Conservation (phyloP, 2,329 filamentous ascomycete species). For the Colletotrichum shisoi region DNA sequence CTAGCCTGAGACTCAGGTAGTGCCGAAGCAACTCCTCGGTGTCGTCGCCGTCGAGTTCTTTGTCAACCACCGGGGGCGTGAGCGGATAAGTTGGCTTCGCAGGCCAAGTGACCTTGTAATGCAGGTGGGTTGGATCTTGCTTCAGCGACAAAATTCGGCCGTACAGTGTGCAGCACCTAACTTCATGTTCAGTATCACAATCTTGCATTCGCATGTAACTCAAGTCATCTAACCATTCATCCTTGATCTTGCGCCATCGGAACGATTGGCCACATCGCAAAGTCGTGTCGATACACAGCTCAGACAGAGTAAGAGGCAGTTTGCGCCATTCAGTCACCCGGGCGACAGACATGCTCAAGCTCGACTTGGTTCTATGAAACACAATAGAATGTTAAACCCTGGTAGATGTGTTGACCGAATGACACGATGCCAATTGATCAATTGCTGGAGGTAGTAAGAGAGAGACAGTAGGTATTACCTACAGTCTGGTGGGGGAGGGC, state of each 20-base stretch:
- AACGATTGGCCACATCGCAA: conserved; percentile 96
- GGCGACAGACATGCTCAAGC: conserved; percentile 48
- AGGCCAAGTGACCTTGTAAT: conserved; percentile 78
- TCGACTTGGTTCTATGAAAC: neutral
- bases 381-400: neutral
- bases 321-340: conserved; percentile 83
- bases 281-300: conserved; percentile 94
- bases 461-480: neutral
- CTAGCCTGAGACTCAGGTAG: conserved; percentile 86
- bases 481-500: neutral
- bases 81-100: conserved; percentile 39
- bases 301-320: conserved; percentile 80
- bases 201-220: neutral
- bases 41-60: conserved; percentile 63
- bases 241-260: conserved; percentile 85
- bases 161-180: conserved; percentile 80
- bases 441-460: neutral
- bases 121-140: conserved; percentile 79
- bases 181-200: neutral
- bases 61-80: conserved; percentile 26
- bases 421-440: neutral
- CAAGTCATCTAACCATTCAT: conserved; percentile 73
- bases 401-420: neutral
- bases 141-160: conserved; percentile 85
- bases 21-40: conserved; percentile 77